Evolutionary conservation across 306 rosid species (phyloP).

Genomic region (Prunus fruticosa): DNA sequence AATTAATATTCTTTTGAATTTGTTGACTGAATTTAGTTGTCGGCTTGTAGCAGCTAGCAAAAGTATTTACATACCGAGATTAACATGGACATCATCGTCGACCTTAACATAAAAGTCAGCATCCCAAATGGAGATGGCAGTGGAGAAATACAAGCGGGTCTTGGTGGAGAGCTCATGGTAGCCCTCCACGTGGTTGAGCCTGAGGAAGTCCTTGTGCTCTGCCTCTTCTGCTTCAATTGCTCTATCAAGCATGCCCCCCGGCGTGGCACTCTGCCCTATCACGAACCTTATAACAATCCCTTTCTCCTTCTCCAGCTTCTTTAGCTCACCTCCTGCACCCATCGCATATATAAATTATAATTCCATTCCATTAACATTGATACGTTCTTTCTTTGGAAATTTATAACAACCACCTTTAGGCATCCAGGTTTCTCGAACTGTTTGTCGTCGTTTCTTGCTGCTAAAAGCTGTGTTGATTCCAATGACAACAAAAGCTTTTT

Average conservation of each 20-base stretch:
- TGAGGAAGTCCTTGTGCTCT: slow-evolving; percentile 63
- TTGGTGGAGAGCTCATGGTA: slow-evolving; percentile 84
- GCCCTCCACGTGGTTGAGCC: slow-evolving; percentile 77
- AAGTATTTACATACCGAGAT: slow-evolving; percentile 42
- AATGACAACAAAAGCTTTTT: slow-evolving; percentile 77
- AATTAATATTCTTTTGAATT: too few relatives aligned
- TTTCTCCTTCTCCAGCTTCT: slow-evolving; percentile 69
- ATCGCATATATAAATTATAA: slow-evolving; percentile 26
- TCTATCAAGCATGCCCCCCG: slow-evolving; percentile 62
- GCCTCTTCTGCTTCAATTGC: slow-evolving; percentile 72
- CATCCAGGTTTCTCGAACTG: slow-evolving; percentile 81
- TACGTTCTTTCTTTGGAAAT: too few relatives aligned
- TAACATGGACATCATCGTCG: slow-evolving; percentile 84
- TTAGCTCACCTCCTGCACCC: slow-evolving; percentile 47
- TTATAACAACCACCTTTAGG: slow-evolving; percentile 46
- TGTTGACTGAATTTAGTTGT: too few relatives aligned
- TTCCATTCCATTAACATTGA: too few relatives aligned
- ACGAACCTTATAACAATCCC: slow-evolving; percentile 83
- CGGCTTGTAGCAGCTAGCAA: background rate
- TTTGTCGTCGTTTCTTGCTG: slow-evolving; percentile 71
- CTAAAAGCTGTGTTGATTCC: slow-evolving; percentile 93
- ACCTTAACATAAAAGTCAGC: slow-evolving; percentile 87
- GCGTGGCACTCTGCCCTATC: slow-evolving; percentile 71
- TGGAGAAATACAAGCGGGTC: slow-evolving; percentile 73
- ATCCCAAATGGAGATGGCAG: slow-evolving; percentile 71